A percentile compares a stretch with the other conserved stretches of the same genome.
Conservation (phyloP, 2,329 filamentous ascomycete species). For the Trichoderma oligosporum region DNA sequence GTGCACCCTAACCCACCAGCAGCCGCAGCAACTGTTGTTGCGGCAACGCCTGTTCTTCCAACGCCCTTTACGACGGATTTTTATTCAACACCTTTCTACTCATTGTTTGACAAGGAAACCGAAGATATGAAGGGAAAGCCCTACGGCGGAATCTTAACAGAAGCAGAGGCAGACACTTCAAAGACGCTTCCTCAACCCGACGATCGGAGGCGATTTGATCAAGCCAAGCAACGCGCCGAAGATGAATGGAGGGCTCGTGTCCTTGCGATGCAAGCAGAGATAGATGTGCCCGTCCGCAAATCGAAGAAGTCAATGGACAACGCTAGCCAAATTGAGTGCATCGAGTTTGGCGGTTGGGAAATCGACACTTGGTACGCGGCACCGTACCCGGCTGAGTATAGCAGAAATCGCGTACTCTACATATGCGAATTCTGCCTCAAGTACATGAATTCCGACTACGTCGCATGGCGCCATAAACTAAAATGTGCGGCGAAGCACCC, state of each 20-base stretch:
- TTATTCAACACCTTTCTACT: slow-evolving; percentile 78
- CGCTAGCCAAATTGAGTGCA: slow-evolving; percentile 95
- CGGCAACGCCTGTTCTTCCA: slow-evolving; percentile 37
- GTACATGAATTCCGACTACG: slow-evolving; percentile 99
- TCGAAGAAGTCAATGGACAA: slow-evolving; percentile 75
- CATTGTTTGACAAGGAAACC: slow-evolving; percentile 81
- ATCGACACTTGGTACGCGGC: slow-evolving; percentile 99
- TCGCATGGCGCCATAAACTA: slow-evolving; percentile 94
- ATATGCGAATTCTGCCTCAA: slow-evolving; percentile 99
- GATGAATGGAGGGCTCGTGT: slow-evolving; percentile 77
- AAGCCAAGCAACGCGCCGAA: slow-evolving; percentile 85
- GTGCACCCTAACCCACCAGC: slow-evolving; percentile 22
- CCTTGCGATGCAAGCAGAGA: slow-evolving; percentile 58
- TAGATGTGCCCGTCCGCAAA: slow-evolving; percentile 60
- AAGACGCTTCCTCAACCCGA: slow-evolving; percentile 77
- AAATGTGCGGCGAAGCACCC: slow-evolving; percentile 97
- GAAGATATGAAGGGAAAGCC: slow-evolving; percentile 90
- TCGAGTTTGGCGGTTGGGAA: slow-evolving; percentile 95
- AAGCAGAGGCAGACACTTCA: slow-evolving; percentile 85
- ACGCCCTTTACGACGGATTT: slow-evolving; percentile 54
- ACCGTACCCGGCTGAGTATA: slow-evolving; percentile 97
- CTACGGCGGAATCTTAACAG: slow-evolving; percentile 88
- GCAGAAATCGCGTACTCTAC: slow-evolving; percentile 91
- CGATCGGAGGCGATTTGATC: slow-evolving; percentile 83
- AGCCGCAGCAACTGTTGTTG: slow-evolving; percentile 17